These are phyloP conservation scores for Colletotrichum sp. DNA, from an alignment of 2,329 filamentous ascomycete genomes.

Conservation along the genomic window DNA sequence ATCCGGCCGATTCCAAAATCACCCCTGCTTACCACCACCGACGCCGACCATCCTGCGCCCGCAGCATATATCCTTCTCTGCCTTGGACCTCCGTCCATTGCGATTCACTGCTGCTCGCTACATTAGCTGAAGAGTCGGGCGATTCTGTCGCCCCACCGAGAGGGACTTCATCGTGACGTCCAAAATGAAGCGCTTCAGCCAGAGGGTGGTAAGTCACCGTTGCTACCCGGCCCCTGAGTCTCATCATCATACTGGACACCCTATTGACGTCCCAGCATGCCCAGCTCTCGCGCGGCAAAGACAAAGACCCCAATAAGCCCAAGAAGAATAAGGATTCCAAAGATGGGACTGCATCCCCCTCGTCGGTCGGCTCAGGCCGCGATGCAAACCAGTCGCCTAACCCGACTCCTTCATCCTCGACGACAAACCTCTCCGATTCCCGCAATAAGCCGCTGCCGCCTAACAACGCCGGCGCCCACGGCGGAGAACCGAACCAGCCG, in stretches of 20 bases:
- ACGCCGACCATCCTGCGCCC: neutral
- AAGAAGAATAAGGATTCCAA: constrained; percentile 77
- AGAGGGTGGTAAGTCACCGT: constrained; percentile 83
- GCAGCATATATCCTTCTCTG: neutral
- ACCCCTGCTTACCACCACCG: neutral
- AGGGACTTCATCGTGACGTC: constrained; percentile 31
- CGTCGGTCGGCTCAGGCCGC: constrained; percentile 55
- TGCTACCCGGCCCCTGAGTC: constrained; percentile 5
- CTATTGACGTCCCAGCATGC: constrained; percentile 55
- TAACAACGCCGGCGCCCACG: constrained; percentile 50
- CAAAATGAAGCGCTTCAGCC: constrained; percentile 96
- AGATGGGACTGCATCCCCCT: constrained; percentile 82
- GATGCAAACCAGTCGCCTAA: constrained; percentile 66
- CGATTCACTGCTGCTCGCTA: neutral
- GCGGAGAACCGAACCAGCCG: constrained; percentile 49
- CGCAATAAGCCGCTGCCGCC: constrained; percentile 80
- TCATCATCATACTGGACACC: constrained; percentile 12
- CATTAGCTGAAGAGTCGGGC: constrained; percentile 14
- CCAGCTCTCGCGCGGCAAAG: constrained; percentile 92
- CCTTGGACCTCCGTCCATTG: constrained; percentile 13
- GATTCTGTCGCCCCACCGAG: constrained; percentile 17
- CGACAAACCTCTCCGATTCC: constrained; percentile 82
- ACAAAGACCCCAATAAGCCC: constrained; percentile 85
- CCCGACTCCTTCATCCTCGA: constrained; percentile 85
- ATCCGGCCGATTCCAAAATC: neutral